Base-by-base conservation (phyloP, 257 asterid species). In the Nicotiana obtusifolia region DNA sequence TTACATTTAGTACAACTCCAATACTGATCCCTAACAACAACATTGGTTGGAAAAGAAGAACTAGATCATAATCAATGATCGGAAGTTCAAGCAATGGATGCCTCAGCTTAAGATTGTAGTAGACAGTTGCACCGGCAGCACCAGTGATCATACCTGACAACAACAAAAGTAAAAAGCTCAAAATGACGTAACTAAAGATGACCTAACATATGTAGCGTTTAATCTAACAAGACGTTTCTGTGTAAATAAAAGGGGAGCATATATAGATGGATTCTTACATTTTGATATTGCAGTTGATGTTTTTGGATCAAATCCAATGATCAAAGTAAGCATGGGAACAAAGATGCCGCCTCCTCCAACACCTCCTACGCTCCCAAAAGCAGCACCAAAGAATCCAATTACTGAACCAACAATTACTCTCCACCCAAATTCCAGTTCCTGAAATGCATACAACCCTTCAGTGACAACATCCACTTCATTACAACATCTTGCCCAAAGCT, bases 321-420 rank as follows among this genome's bases (percentile, higher is more conserved):
- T 88, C 81, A 90, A 82, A 54, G 86, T 79, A 82, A 90, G 91
- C 94, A 89, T 83, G 13, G 94, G 92, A 53, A 90, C 94, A 26
- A 90, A 90, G 81, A 90, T 85, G 24, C 94, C 94, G 20, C 94
- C 94, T 53, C 92, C 94, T 17, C 94, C 94, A 11, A 87, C 94
- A 24, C 94, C 94, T 17, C 92, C 94, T 26, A 90, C 88, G 37
- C 94, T 90, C 52, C 91, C 94, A 80, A 90, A 87, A 80, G 94
- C 94, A 84, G 92, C 94, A 84, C 92, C 94, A 68, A 90, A 81
- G 89, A 90, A 90, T 84, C 91, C 94, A 85, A 90, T 83, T 82
- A 89, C 85, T 59, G 90, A 77, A 17, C 91, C 92, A 68, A 84
- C 24, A 62, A 85, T 86, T 71, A 88, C 81, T 73, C 88, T 88